Evolutionary conservation across 139 green algal genomes (phyloP), one percentile per base, ranked within the genome.

Genomic region (Tetratostichococcus sp.): DNA sequence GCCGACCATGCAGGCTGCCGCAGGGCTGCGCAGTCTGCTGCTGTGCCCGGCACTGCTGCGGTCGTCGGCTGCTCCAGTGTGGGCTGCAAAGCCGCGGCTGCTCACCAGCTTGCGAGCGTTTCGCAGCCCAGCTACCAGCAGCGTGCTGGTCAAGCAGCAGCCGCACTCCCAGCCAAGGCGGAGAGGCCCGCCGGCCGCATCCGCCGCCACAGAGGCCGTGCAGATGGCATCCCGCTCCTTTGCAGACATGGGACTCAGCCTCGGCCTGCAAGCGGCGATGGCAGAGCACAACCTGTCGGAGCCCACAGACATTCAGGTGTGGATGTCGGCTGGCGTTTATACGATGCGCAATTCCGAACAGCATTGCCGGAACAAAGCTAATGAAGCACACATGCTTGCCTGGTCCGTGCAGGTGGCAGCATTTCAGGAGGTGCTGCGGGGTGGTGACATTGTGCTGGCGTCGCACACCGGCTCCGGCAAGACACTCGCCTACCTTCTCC

Each of bases 401-500:
- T n/a, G n/a, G n/a, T n/a, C 57, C 26, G 39, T 50, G 39, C 87
- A 94, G 89, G 77, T 77, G 2, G 67, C 87, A 19, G 85, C 89
- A 1, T 88, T 98, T 22, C 92, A 89, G 2, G 85, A 80, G 4
- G 83, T 95, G 30, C 58, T 97, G 26, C 25, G 39, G 22, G 82
- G 80, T 14, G 74, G 79, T 5, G 86, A 96, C 80, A 80, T 92
- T 33, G 58, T 97, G 62, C 67, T 97, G 22, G 92, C 91, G 2
- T 97, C 93, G 0, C 94, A 98, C 79, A 98, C 94, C 21, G 94
- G 94, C 22, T 93, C 84, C 22, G 94, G 94, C 43, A 98, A 98
- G 76, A 98, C 94, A 0, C 83, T 98, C 19, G 92, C 92, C 0
- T 98, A 98, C 86, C 89, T 98, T n/a, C 85, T 98, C 42, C 94